These are phyloP conservation scores for Zymoseptoria passerinii DNA, from an alignment of 2,329 filamentous ascomycete species.

Conservation along the genomic window DNA sequence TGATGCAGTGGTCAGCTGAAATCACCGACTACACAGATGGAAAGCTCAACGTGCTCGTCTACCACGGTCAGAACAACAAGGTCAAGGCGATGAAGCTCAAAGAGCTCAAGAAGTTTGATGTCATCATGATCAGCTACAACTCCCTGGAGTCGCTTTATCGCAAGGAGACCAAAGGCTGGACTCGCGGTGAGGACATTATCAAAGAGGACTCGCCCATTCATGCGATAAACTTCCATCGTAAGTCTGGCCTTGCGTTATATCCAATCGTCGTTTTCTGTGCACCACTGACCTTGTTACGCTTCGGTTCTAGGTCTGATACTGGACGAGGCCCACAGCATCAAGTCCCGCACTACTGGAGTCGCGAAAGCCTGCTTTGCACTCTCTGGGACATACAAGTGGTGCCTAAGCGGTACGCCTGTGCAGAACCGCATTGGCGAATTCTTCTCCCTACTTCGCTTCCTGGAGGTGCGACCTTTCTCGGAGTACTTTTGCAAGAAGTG, in stretches of 20 bases:
- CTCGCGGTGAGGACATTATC: slow-evolving; percentile 67
- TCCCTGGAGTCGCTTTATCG: slow-evolving; percentile 83
- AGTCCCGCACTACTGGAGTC: slow-evolving; percentile 77
- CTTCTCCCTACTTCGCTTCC: slow-evolving; percentile 64
- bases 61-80: slow-evolving; percentile 78
- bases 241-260: too few species aligned
- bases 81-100: slow-evolving; percentile 66
- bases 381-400: slow-evolving; percentile 86
- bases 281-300: too few species aligned
- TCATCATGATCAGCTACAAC: slow-evolving; percentile 96
- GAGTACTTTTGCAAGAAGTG: slow-evolving; percentile 92
- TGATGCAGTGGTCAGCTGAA: slow-evolving; percentile 37
- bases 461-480: slow-evolving; percentile 80
- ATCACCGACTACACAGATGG: slow-evolving; percentile 67
- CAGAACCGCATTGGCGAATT: slow-evolving; percentile 49
- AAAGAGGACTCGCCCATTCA: slow-evolving; percentile 74
- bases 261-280: too few species aligned
- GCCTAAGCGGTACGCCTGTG: slow-evolving; percentile 85
- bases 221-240: slow-evolving; percentile 35
- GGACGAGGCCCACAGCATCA: slow-evolving; percentile 95
- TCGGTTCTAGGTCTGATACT: slow-evolving; percentile 75
- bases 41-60: slow-evolving; percentile 81
- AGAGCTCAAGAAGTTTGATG: slow-evolving; percentile 73
- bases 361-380: slow-evolving; percentile 93
- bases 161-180: slow-evolving; percentile 86